Conservation (phyloP, 805 yeast genomes). For the Candida sithepensis region DNA sequence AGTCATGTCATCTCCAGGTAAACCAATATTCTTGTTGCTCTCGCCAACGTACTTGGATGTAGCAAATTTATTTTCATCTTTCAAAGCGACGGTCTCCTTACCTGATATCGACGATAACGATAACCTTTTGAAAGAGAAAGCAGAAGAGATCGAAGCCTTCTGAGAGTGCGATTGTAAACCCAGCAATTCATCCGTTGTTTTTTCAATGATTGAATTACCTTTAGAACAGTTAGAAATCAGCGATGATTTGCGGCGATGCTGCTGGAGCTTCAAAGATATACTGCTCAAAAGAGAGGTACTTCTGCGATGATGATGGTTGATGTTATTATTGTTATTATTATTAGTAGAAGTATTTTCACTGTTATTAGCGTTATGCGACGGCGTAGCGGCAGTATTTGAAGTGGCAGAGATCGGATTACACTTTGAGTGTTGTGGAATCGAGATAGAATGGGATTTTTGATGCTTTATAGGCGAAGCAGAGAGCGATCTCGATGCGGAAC, state of each 20-base stretch:
- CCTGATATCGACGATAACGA: slow-evolving; percentile 1
- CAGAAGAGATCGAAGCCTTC: background rate
- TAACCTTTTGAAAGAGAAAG: background rate
- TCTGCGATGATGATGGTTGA: slow-evolving; percentile 19
- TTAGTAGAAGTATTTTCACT: background rate
- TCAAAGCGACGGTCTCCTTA: background rate
- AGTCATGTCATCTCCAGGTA: slow-evolving; percentile 17
- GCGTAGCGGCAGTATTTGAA: no score
- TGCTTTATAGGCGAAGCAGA: slow-evolving; percentile 8
- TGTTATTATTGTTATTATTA: background rate
- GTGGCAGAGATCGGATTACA: no score
- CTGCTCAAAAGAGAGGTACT: slow-evolving; percentile 24
- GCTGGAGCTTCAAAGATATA: slow-evolving; percentile 23
- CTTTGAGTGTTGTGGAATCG: background rate
- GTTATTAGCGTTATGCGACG: no score
- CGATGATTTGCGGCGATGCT: slow-evolving; percentile 27
- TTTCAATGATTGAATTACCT: slow-evolving; percentile 23
- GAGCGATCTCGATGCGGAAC: background rate
- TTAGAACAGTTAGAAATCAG: slow-evolving; percentile 14
- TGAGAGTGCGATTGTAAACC: slow-evolving; percentile 11
- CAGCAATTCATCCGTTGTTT: slow-evolving; percentile 26
- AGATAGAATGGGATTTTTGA: slow-evolving; percentile 5
- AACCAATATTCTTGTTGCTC: background rate
- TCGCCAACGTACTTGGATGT: background rate
- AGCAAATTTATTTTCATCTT: background rate